phyloP scores from a whole-genome alignment of 805 yeast genomes.

The Candida tibetensis region DNA sequence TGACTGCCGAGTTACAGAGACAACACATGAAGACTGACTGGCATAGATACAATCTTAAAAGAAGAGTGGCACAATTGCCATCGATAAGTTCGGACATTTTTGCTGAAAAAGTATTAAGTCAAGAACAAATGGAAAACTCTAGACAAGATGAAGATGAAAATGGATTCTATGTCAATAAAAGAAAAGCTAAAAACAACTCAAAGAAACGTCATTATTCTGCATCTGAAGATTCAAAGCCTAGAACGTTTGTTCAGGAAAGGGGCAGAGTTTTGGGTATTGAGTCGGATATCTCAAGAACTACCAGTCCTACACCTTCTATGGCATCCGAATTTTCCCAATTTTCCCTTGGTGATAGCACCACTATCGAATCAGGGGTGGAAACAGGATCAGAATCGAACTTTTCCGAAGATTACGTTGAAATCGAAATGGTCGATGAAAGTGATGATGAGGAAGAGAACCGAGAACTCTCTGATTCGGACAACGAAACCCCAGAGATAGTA shows the following conservation, averaged over 20 bases:
- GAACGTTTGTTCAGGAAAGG: constrained; percentile 35
- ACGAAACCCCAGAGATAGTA: constrained; percentile 19
- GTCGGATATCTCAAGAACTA: constrained; percentile 37
- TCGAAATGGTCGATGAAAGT: constrained; percentile 7
- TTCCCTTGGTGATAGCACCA: constrained; percentile 50
- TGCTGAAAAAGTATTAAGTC: constrained; percentile 59
- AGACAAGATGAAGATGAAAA: constrained; percentile 47
- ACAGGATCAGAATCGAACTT: constrained; percentile 51
- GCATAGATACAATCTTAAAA: constrained; percentile 94
- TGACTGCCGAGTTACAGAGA: constrained; percentile 80
- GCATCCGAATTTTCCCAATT: constrained; percentile 54
- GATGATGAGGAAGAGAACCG: constrained; percentile 29
- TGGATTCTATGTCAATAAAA: constrained; percentile 45
- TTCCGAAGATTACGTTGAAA: constrained; percentile 18
- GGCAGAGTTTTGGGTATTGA: constrained; percentile 28
- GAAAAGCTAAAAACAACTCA: constrained; percentile 18
- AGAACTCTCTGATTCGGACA: constrained; percentile 19
- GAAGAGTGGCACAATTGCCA: constrained; percentile 75
- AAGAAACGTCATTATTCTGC: constrained; percentile 23
- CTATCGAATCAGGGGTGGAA: constrained; percentile 34
- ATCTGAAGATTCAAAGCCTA: constrained; percentile 3
- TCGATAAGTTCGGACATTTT: constrained; percentile 44
- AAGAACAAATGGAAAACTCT: constrained; percentile 8
- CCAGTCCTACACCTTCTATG: constrained; percentile 55
- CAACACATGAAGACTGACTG: constrained; percentile 96